Evolutionary conservation across 192 early-diverging fungal genomes (phyloP).

Genomic region (Umbelopsis ramanniana): DNA sequence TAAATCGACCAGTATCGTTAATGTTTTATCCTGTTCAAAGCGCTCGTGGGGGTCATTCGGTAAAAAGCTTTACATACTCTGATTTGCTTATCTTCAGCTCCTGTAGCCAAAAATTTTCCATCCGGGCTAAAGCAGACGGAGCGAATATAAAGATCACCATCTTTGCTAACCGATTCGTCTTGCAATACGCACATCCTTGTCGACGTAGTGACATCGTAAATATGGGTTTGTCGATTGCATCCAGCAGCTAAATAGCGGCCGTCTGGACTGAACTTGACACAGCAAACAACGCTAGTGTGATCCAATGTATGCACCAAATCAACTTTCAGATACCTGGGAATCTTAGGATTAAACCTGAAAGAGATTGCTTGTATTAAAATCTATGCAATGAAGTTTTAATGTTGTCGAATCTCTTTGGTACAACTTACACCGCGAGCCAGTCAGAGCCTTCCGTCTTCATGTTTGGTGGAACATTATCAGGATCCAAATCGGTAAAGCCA

Average conservation of each 20-base stretch:
- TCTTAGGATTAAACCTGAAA: slow-evolving; percentile 66
- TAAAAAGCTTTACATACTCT: slow-evolving; percentile 54
- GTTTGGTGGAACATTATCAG: slow-evolving; percentile 72
- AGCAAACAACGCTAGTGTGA: slow-evolving; percentile 90
- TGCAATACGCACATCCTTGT: slow-evolving; percentile 71
- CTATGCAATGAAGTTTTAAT: too few relatives aligned
- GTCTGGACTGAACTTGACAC: slow-evolving; percentile 93
- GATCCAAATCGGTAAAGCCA: slow-evolving; percentile 75
- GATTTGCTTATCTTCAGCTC: slow-evolving; percentile 94
- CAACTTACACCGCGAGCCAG: slow-evolving; percentile 86
- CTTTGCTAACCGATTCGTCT: slow-evolving; percentile 75
- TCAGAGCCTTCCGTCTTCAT: slow-evolving; percentile 82
- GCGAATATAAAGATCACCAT: slow-evolving; percentile 92
- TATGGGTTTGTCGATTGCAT: slow-evolving; percentile 87
- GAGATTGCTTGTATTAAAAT: too few relatives aligned
- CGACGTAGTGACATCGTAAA: slow-evolving; percentile 86
- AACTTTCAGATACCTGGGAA: slow-evolving; percentile 63
- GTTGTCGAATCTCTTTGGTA: too few relatives aligned
- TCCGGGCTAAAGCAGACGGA: slow-evolving; percentile 97
- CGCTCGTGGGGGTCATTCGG: not conserved
- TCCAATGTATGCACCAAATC: slow-evolving; percentile 66
- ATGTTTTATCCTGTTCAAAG: not conserved
- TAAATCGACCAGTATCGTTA: slow-evolving; percentile 5
- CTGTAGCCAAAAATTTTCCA: slow-evolving; percentile 86
- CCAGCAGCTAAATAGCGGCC: slow-evolving; percentile 93